Evolutionary conservation across 306 rosid genomes (phyloP).

Genomic region (Sindora glabra): DNA sequence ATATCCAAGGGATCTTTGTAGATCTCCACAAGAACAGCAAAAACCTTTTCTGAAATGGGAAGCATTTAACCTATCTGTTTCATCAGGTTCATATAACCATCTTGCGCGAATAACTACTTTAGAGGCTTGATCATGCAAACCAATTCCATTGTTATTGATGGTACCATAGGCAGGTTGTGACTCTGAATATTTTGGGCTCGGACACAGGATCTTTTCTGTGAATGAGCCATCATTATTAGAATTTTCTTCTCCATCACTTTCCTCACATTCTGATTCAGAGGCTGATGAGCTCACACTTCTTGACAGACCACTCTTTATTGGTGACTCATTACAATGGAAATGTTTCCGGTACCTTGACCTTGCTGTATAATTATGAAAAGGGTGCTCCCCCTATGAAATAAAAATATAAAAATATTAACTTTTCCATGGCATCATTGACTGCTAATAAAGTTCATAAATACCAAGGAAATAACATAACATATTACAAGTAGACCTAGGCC

Average conservation of each 20-base stretch:
- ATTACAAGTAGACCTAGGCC: background rate
- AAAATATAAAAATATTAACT: background rate
- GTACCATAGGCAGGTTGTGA: constrained; percentile 14
- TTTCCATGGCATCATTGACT: constrained; percentile 7
- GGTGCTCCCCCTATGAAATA: constrained; percentile 65
- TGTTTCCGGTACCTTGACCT: constrained; percentile 64
- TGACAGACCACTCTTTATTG: constrained; percentile 13
- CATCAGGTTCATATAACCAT: constrained; percentile 89
- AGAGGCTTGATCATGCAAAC: constrained; percentile 21
- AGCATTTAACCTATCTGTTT: constrained; percentile 55
- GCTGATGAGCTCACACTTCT: constrained; percentile 14
- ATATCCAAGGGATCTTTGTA: constrained; percentile 54
- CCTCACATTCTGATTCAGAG: constrained; percentile 40
- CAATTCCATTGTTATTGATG: constrained; percentile 23
- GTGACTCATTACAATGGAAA: constrained; percentile 24
- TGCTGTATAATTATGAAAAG: constrained; percentile 89
- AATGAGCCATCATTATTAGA: constrained; percentile 6
- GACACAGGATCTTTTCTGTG: constrained; percentile 1
- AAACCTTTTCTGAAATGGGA: constrained; percentile 76
- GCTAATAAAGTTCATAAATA: constrained; percentile 3
- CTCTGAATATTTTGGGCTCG: constrained; percentile 17
- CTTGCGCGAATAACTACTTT: constrained; percentile 41
- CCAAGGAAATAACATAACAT: background rate
- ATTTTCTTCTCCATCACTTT: constrained; percentile 44
- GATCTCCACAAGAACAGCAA: constrained; percentile 58